phyloP scores from a whole-genome alignment of 352 stramenopile species.

The Blastocystis sp. region DNA sequence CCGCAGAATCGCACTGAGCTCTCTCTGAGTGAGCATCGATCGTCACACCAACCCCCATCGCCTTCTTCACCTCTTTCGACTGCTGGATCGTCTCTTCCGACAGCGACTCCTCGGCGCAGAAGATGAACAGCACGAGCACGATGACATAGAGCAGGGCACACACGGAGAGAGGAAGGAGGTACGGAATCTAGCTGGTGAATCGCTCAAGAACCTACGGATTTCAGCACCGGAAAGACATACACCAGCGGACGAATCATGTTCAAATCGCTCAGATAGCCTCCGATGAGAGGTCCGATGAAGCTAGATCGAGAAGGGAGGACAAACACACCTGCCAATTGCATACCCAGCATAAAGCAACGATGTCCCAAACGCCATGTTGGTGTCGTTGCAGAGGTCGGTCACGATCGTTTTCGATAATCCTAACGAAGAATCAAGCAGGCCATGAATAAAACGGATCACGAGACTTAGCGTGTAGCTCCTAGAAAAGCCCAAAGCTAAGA shows the following conservation, averaged over 20 bases:
- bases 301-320: background rate
- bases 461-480: slow-evolving; percentile 38
- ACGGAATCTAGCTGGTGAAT: background rate
- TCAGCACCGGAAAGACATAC: slow-evolving; percentile 22
- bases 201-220: background rate
- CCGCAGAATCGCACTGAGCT: slow-evolving; percentile 20
- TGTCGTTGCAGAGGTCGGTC: slow-evolving; percentile 43
- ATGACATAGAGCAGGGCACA: slow-evolving; percentile 21
- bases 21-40: background rate
- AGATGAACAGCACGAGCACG: slow-evolving; percentile 12
- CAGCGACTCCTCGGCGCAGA: slow-evolving; percentile 37
- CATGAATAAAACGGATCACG: slow-evolving; percentile 37
- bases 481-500: background rate
- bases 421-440: background rate
- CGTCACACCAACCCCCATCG: background rate
- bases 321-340: background rate
- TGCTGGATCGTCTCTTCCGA: slow-evolving; percentile 27
- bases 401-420: slow-evolving; percentile 46
- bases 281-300: slow-evolving; percentile 42
- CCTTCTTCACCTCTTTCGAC: background rate
- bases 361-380: slow-evolving; percentile 16
- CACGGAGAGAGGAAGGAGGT: slow-evolving; percentile 30
- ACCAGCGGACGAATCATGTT: background rate
- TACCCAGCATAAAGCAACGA: background rate
- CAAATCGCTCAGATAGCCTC: slow-evolving; percentile 19